Conservation (phyloP, 2,329 filamentous ascomycete genomes). For the Alternaria triticimaculans region DNA sequence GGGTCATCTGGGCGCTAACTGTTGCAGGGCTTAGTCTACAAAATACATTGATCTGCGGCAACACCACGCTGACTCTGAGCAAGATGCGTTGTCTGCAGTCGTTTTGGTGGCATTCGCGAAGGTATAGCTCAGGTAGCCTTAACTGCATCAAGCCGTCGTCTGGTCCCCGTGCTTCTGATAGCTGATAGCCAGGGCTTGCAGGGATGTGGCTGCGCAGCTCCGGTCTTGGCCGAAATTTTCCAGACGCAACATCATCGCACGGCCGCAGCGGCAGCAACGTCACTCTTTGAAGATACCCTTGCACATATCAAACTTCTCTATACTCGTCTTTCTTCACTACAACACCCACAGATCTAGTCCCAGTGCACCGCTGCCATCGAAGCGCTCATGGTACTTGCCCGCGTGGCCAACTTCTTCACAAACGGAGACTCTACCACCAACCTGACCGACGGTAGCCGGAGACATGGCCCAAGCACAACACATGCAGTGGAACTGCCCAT, state of each 20-base stretch:
- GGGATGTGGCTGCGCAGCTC: constrained; percentile 18
- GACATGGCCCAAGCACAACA: constrained; percentile 29
- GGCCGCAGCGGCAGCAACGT: constrained; percentile 26
- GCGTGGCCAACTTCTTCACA: constrained; percentile 56
- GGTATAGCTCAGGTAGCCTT: neutral
- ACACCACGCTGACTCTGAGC: neutral
- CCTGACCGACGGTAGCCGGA: constrained; percentile 49
- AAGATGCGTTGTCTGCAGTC: neutral
- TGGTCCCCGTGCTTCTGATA: constrained; percentile 22
- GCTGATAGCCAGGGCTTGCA: constrained; percentile 10
- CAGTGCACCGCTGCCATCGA: constrained; percentile 22
- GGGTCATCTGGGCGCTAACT: constrained; percentile 20
- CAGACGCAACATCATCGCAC: constrained; percentile 21
- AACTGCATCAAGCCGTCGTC: constrained; percentile 13
- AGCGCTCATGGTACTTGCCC: constrained; percentile 58
- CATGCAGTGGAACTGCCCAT: constrained; percentile 29
- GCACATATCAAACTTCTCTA: neutral
- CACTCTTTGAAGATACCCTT: constrained; percentile 24
- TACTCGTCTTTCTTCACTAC: neutral
- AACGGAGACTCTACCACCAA: constrained; percentile 41
- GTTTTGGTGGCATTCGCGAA: neutral
- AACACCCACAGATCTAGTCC: neutral
- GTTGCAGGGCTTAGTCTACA: constrained; percentile 3
- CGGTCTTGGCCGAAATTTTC: constrained; percentile 43
- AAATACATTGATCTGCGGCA: constrained; percentile 1